Conservation (phyloP, 495 filamentous ascomycete genomes). For the Pyrenopolyporus hunteri region DNA sequence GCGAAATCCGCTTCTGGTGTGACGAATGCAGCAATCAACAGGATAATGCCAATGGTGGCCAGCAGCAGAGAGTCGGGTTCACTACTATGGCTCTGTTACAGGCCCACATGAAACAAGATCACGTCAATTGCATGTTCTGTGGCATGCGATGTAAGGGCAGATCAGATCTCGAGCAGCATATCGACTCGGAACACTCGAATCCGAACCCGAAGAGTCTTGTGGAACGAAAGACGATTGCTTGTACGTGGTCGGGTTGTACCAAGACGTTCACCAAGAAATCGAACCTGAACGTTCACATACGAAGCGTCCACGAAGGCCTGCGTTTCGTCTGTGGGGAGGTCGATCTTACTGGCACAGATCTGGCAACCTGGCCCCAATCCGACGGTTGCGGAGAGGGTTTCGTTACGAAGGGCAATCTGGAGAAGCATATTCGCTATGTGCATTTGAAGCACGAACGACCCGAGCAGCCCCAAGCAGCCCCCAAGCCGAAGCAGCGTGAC, state of each 20-base stretch:
- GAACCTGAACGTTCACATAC: slow-evolving; percentile 80
- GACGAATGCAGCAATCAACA: slow-evolving; percentile 60
- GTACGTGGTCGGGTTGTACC: slow-evolving; percentile 67
- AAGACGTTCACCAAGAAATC: slow-evolving; percentile 76
- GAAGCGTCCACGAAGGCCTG: slow-evolving; percentile 72
- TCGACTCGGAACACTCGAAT: slow-evolving; percentile 69
- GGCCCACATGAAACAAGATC: slow-evolving; percentile 70
- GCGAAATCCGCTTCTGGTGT: slow-evolving; percentile 72
- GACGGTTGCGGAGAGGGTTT: slow-evolving; percentile 74
- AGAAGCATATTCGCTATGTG: slow-evolving; percentile 78
- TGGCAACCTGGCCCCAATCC: slow-evolving; percentile 67
- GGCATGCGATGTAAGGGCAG: slow-evolving; percentile 64
- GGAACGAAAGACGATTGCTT: slow-evolving; percentile 66
- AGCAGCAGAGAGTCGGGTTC: slow-evolving; percentile 61
- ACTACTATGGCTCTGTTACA: slow-evolving; percentile 71
- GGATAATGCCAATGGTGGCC: slow-evolving; percentile 34
- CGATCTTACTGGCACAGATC: slow-evolving; percentile 61
- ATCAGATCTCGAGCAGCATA: slow-evolving; percentile 67
- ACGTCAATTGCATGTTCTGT: slow-evolving; percentile 79
- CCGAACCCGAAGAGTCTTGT: slow-evolving; percentile 60
- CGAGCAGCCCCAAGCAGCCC: slow-evolving; percentile 44
- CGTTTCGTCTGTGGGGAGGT: slow-evolving; percentile 75
- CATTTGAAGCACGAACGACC: slow-evolving; percentile 67
- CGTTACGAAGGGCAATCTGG: slow-evolving; percentile 71
- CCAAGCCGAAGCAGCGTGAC: slow-evolving; percentile 39